phyloP scores from a whole-genome alignment of 2,329 filamentous ascomycete genomes.

The Fusarium sp. region DNA sequence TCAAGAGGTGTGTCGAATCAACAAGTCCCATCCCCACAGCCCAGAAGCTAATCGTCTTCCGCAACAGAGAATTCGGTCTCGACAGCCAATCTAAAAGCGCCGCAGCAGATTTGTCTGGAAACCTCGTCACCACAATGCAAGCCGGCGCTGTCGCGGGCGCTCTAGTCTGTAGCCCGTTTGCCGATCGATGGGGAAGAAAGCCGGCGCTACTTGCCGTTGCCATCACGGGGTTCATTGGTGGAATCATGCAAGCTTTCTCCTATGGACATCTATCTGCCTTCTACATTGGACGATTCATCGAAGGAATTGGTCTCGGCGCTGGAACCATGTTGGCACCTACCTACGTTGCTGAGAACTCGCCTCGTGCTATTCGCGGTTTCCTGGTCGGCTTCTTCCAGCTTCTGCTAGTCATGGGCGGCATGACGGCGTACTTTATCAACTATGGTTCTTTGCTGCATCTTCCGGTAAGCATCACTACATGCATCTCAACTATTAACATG shows the following conservation, averaged over 20 bases:
- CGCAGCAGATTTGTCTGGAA: conserved; percentile 44
- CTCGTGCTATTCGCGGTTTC: conserved; percentile 71
- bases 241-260: conserved; percentile 51
- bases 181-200: conserved; percentile 53
- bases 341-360: conserved; percentile 74
- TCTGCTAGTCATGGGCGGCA: conserved; percentile 67
- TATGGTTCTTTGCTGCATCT: conserved; percentile 64
- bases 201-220: conserved; percentile 49
- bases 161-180: conserved; percentile 43
- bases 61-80: conserved; percentile 46
- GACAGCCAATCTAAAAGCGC: conserved; percentile 20
- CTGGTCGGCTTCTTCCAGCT: conserved; percentile 74
- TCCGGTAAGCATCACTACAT: conserved; percentile 10
- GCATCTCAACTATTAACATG: conserved; percentile 31
- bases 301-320: conserved; percentile 66
- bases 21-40: too few species aligned
- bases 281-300: conserved; percentile 60
- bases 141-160: conserved; percentile 48
- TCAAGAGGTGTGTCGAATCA: conserved; percentile 28
- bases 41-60: too few species aligned
- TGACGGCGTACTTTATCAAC: conserved; percentile 70
- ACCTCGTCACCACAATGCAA: conserved; percentile 51
- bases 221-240: conserved; percentile 50
- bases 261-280: conserved; percentile 51
- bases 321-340: conserved; percentile 72